Conservation (phyloP, 192 early-diverging fungal genomes). For the Polychytrium aggregatum region DNA sequence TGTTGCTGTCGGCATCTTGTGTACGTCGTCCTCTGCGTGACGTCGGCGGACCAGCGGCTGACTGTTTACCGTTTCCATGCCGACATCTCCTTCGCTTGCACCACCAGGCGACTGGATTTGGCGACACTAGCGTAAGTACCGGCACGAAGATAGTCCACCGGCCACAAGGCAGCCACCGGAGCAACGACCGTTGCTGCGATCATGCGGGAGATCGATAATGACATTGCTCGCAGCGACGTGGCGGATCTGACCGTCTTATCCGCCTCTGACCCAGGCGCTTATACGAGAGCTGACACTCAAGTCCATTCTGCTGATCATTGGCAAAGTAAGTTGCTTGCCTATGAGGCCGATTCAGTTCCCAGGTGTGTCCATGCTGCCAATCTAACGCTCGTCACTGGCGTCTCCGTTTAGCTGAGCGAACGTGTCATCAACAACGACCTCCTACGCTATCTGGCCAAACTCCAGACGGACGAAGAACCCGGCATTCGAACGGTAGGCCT, state of each 20-base stretch:
- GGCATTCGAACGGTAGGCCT: conserved; percentile 70
- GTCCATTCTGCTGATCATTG: conserved; percentile 45
- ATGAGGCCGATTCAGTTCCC: conserved; percentile 3
- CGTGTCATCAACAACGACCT: conserved; percentile 74
- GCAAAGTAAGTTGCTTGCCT: no score
- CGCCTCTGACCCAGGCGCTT: conserved; percentile 35
- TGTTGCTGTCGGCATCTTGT: no score
- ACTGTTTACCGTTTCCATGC: no score
- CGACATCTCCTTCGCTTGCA: no score
- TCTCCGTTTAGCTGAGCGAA: conserved; percentile 43
- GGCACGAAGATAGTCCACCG: no score
- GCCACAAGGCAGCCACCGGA: no score
- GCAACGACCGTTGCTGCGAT: no score
- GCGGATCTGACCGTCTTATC: no score
- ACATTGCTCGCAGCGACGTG: not conserved
- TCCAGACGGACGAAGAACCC: conserved; percentile 83
- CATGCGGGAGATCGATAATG: no score
- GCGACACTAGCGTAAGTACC: conserved; percentile 52
- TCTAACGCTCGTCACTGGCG: conserved; percentile 1
- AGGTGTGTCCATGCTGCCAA: not conserved
- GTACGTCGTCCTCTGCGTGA: no score
- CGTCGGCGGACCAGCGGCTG: no score
- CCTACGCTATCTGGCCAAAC: conserved; percentile 73
- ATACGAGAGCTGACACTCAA: conserved; percentile 90
- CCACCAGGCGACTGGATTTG: conserved; percentile 78